Evolutionary conservation across 148 eudicot species (phyloP).

Genomic region (Salicornia ramosissima): DNA sequence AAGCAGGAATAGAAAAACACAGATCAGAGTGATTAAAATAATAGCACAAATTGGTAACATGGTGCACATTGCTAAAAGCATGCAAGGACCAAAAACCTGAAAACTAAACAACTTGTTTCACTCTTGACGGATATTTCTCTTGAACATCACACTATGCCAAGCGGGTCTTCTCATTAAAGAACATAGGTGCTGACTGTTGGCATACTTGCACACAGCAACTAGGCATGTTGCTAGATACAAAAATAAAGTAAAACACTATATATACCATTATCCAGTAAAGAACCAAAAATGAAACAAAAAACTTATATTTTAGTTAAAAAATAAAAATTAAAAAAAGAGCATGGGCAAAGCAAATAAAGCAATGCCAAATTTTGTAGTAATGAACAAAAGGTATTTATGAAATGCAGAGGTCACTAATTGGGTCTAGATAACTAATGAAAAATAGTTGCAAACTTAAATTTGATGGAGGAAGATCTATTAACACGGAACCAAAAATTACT

Average conservation of each 20-base stretch:
- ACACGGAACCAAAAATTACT: slow-evolving; percentile 5
- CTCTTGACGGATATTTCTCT: not conserved
- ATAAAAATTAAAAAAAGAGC: no score
- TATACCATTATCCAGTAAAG: not conserved
- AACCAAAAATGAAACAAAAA: not conserved
- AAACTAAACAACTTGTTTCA: not conserved
- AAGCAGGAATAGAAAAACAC: not conserved
- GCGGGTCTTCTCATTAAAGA: no score
- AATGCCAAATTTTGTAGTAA: no score
- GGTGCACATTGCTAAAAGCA: not conserved
- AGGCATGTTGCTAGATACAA: not conserved
- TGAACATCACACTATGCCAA: not conserved
- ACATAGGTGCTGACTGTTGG: no score
- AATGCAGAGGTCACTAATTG: not conserved
- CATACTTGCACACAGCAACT: not conserved
- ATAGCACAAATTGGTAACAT: not conserved
- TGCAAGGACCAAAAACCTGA: not conserved
- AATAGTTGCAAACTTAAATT: not conserved
- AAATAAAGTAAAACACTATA: not conserved
- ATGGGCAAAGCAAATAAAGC: no score
- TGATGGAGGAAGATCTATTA: not conserved
- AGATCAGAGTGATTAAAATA: not conserved
- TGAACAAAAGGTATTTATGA: no score
- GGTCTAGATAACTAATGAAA: not conserved
- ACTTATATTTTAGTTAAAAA: no score